Evolutionary conservation across 2,329 filamentous ascomycete species (phyloP), one percentile per base, ranked within the genome.

Genomic region (Aureobasidium sp.): DNA sequence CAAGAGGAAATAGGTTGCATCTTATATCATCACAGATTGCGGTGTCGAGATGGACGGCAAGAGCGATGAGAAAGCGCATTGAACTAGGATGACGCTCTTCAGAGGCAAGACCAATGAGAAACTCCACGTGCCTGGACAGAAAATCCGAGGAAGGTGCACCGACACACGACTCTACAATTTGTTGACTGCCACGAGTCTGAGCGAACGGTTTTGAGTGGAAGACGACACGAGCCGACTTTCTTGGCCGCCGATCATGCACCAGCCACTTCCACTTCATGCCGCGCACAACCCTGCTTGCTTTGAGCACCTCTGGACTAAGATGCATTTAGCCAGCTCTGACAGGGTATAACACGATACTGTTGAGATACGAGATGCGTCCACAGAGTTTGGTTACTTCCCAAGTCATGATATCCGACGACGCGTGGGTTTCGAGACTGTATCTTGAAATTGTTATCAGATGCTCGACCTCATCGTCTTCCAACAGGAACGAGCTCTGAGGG

Each of bases 151-250:
- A 37, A 47, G 20, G 20, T 45, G 39, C 27, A 47, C 41, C 55
- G 27, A 45, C 29, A 20, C 41, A 11, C 47, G 22, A 34, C 8
- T 34, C 5, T 31, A 41, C 15, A 34, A 41, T 27, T 31, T n/a
- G 15, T 41, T 22, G 44, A 20, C 42, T 20, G 56, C 20, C 57
- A 61, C 57, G 57, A 44, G 57, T 37, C 25, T 27, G 37, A 36
- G 39, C 47, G 5, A 52, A 61, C 45, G 45, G 57, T n/a, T 42
- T 34, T 36, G 22, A 61, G 57, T 61, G 57, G 57, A 61, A 52
- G 44, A 44, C 36, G 25, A 41, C 44, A 34, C 22, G 51, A 36
- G 44, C 31, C 57, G 57, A 47, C 47, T 34, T 51, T 25, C 14
- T 48, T 44, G 56, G 56, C 34, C 34, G 56, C 27, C 42, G 56